These are phyloP conservation scores for Paecilomyces dactylethromorphus DNA, from an alignment of 2,329 filamentous ascomycete genomes.

Conservation along the genomic window DNA sequence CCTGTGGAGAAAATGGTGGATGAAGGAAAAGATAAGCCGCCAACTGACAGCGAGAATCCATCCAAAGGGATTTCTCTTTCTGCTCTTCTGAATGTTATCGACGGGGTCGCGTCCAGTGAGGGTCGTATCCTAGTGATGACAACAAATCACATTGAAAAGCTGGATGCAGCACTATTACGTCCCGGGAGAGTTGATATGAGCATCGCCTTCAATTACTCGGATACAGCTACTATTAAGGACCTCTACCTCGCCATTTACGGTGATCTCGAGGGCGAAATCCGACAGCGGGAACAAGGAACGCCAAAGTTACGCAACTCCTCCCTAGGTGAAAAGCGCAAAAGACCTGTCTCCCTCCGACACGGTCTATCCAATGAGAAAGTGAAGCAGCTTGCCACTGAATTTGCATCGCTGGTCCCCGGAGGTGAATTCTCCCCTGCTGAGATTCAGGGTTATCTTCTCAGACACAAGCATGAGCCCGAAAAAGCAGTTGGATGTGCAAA, in stretches of 20 bases:
- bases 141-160: slow-evolving; percentile 58
- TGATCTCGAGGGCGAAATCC: slow-evolving; percentile 16
- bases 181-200: slow-evolving; percentile 62
- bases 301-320: neutral
- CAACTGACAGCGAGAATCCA: slow-evolving; percentile 13
- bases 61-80: slow-evolving; percentile 54
- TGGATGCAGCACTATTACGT: slow-evolving; percentile 59
- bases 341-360: neutral
- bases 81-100: slow-evolving; percentile 62
- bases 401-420: slow-evolving; percentile 24
- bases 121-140: slow-evolving; percentile 70
- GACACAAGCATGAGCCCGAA: slow-evolving; percentile 26
- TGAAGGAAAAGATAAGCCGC: slow-evolving; percentile 12
- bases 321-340: neutral
- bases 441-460: slow-evolving; percentile 35
- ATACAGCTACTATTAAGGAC: slow-evolving; percentile 27
- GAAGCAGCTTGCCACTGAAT: slow-evolving; percentile 18
- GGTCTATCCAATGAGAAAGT: slow-evolving; percentile 14
- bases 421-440: slow-evolving; percentile 33
- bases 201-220: slow-evolving; percentile 48
- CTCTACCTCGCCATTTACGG: slow-evolving; percentile 35
- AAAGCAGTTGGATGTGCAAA: slow-evolving; percentile 22
- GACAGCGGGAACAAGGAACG: slow-evolving; percentile 12
- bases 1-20: slow-evolving; percentile 14
- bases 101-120: slow-evolving; percentile 63